Conservation (phyloP, 225 moss, liverwort and hornwort species). For the Lunularia cruciata region DNA sequence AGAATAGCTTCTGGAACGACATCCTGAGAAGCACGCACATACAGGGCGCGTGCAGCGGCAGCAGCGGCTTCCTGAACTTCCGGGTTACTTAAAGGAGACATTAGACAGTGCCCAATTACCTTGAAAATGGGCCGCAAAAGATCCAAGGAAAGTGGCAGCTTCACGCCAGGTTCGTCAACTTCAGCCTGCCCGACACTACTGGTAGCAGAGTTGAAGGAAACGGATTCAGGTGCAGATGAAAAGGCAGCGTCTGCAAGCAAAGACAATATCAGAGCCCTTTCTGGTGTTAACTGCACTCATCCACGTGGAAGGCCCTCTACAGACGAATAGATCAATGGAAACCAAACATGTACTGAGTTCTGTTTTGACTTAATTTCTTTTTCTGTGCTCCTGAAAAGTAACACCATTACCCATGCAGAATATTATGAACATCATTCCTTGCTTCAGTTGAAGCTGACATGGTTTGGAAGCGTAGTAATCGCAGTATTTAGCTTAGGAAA, state of each 20-base stretch:
- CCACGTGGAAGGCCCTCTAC: too few species aligned
- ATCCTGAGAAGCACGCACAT: conserved; percentile 61
- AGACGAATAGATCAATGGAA: too few species aligned
- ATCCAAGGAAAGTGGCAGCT: conserved; percentile 58
- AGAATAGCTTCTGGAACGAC: conserved; percentile 67
- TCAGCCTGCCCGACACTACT: conserved; percentile 43
- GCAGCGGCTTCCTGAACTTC: conserved; percentile 48
- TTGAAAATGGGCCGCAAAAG: conserved; percentile 69
- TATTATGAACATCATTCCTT: too few species aligned
- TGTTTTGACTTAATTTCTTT: too few species aligned
- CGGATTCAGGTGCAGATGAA: conserved; percentile 40
- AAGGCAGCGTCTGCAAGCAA: conserved; percentile 33
- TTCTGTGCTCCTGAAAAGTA: too few species aligned
- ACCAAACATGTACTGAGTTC: too few species aligned
- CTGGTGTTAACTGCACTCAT: too few species aligned
- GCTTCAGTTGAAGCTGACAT: too few species aligned
- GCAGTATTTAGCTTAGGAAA: too few species aligned
- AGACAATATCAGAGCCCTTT: neutral
- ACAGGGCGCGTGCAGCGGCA: conserved; percentile 59
- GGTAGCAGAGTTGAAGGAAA: conserved; percentile 48
- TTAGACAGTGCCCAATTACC: conserved; percentile 75
- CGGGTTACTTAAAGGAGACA: conserved; percentile 49
- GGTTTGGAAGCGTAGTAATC: too few species aligned
- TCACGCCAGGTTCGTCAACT: conserved; percentile 40
- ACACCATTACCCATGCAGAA: too few species aligned